These are phyloP conservation scores for Cercospora sp. DNA, from an alignment of 2,329 filamentous ascomycete species.

Conservation along the genomic window DNA sequence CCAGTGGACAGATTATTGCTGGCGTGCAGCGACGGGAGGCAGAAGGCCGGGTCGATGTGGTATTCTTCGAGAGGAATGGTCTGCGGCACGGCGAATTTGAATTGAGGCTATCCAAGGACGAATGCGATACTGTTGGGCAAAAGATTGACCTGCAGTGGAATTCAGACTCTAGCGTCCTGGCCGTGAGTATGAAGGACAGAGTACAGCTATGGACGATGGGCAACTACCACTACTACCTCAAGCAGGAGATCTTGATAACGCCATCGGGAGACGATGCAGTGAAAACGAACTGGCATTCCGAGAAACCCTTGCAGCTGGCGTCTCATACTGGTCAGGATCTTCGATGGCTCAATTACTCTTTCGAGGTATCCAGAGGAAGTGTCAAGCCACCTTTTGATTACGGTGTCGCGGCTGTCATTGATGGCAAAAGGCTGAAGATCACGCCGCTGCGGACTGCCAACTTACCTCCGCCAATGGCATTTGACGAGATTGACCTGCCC, in stretches of 20 bases:
- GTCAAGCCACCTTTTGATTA: conserved; percentile 61
- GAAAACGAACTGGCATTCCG: conserved; percentile 71
- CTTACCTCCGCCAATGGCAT: conserved; percentile 88
- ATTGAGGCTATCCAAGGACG: conserved; percentile 66
- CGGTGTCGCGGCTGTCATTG: conserved; percentile 69
- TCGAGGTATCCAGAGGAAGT: conserved; percentile 68
- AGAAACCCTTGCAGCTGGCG: conserved; percentile 72
- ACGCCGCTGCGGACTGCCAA: conserved; percentile 84
- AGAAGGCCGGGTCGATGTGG: conserved; percentile 64
- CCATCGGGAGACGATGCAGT: conserved; percentile 15
- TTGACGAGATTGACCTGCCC: conserved; percentile 68
- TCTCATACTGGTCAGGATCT: conserved; percentile 21
- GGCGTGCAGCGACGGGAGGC: conserved; percentile 72
- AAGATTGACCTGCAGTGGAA: conserved; percentile 80
- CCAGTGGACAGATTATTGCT: conserved; percentile 87
- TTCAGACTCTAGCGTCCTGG: conserved; percentile 84
- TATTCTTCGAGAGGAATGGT: conserved; percentile 98
- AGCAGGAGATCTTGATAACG: conserved; percentile 69
- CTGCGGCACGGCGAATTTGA: conserved; percentile 91
- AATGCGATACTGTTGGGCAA: conserved; percentile 56
- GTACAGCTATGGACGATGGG: conserved; percentile 96
- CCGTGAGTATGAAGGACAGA: conserved; percentile 70
- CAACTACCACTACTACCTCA: conserved; percentile 98
- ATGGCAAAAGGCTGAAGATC: conserved; percentile 77
- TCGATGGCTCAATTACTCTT: conserved; percentile 62